These are phyloP conservation scores for Tolypocladium capitatum DNA, from an alignment of 2,329 filamentous ascomycete genomes.

Conservation along the genomic window DNA sequence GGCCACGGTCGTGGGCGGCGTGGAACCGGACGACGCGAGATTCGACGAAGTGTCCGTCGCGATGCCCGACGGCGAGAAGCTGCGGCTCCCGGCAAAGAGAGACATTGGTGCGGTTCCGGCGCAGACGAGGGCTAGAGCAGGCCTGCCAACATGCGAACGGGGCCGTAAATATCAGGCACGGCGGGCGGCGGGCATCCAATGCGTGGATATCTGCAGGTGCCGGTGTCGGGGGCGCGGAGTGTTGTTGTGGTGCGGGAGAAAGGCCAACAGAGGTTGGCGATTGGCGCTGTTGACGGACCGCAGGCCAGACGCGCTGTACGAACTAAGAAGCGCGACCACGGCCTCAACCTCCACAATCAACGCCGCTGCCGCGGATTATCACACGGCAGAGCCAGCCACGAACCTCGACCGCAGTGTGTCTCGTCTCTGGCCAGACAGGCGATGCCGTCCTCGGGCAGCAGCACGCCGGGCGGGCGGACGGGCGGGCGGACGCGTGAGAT, in stretches of 20 bases:
- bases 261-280: background rate
- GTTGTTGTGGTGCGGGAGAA: background rate
- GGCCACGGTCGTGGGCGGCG: conserved; percentile 53
- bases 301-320: background rate
- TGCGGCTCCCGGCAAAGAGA: conserved; percentile 18
- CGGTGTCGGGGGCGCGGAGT: background rate
- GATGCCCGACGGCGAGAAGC: conserved; percentile 10
- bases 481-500: background rate
- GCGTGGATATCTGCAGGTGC: background rate
- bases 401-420: background rate
- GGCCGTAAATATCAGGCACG: background rate
- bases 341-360: background rate
- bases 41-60: conserved; percentile 31
- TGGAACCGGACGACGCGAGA: conserved; percentile 45
- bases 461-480: background rate
- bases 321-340: background rate
- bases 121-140: background rate
- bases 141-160: background rate
- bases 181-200: background rate
- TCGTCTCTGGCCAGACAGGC: background rate
- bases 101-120: conserved; percentile 8
- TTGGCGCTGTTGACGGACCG: background rate
- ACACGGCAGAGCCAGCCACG: background rate
- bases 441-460: background rate
- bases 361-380: background rate